Conservation (phyloP, 23 red algal genomes). For the Gracilaria caudata region DNA sequence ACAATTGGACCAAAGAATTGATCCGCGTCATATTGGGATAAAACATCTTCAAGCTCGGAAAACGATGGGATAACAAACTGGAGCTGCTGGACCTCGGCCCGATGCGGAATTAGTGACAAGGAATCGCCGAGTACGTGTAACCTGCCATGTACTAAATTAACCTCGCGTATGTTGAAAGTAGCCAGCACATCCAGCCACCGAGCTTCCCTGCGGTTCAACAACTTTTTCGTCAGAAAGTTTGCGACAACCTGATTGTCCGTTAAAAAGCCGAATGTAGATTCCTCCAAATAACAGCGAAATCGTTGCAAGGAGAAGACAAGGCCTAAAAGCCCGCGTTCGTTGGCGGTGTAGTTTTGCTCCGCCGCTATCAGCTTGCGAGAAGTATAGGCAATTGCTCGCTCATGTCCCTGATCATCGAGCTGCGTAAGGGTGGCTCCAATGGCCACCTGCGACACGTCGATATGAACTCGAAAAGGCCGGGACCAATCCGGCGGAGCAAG, state of each 20-base stretch:
- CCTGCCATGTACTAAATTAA: background rate
- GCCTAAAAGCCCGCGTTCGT: constrained; percentile 12
- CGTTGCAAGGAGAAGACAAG: background rate
- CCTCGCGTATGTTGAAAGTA: background rate
- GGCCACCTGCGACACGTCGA: background rate
- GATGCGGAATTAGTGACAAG: background rate
- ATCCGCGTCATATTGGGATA: background rate
- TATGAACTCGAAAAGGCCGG: background rate
- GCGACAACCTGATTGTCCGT: constrained; percentile 19
- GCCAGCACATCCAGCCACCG: background rate
- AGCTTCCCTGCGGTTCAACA: background rate
- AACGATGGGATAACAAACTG: background rate
- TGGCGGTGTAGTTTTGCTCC: constrained; percentile 20
- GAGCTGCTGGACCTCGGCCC: background rate
- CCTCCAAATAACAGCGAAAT: constrained; percentile 6
- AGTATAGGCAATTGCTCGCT: background rate
- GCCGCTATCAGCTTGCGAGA: background rate
- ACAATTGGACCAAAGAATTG: constrained; percentile 24
- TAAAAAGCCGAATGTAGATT: background rate
- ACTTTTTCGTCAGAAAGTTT: constrained; percentile 4
- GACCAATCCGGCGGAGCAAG: background rate
- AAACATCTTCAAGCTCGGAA: background rate
- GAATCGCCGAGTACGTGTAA: constrained; percentile 31
- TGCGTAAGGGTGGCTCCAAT: background rate
- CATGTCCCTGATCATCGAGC: background rate